Conservation (phyloP, 2,329 filamentous ascomycete species). For the Penicillium palitans region DNA sequence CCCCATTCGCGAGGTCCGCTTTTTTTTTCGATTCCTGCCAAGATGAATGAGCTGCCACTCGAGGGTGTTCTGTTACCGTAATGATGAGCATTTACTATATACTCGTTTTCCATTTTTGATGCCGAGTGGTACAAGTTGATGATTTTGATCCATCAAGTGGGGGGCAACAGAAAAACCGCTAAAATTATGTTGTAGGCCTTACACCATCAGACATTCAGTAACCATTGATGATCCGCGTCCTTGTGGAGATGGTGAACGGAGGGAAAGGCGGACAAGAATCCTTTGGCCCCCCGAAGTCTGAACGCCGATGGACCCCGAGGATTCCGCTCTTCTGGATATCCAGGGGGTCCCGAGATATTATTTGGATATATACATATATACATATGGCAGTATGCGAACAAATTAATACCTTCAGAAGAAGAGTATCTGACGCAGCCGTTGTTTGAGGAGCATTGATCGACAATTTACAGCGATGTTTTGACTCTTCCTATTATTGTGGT, state of each 20-base stretch:
- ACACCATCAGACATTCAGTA: not conserved
- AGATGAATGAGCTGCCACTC: not conserved
- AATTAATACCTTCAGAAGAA: no score
- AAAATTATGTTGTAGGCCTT: not conserved
- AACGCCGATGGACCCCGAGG: not conserved
- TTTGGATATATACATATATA: no score
- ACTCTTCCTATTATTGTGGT: no score
- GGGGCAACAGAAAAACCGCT: not conserved
- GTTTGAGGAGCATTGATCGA: no score
- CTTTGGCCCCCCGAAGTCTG: not conserved
- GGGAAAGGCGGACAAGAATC: not conserved
- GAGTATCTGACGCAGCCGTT: no score
- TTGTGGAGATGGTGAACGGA: not conserved
- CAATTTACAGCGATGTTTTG: no score
- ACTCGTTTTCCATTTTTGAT: not conserved
- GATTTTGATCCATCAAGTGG: not conserved
- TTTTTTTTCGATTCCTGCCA: constrained; percentile 1
- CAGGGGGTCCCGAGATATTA: no score
- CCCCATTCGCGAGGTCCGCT: constrained; percentile 20
- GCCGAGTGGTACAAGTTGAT: not conserved
- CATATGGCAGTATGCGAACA: no score
- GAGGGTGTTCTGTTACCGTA: not conserved
- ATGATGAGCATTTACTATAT: not conserved
- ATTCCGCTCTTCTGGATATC: not conserved
- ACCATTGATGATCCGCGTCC: not conserved